These are phyloP conservation scores for Dalbergia oliveri DNA, from an alignment of 306 rosid species.

Conservation along the genomic window DNA sequence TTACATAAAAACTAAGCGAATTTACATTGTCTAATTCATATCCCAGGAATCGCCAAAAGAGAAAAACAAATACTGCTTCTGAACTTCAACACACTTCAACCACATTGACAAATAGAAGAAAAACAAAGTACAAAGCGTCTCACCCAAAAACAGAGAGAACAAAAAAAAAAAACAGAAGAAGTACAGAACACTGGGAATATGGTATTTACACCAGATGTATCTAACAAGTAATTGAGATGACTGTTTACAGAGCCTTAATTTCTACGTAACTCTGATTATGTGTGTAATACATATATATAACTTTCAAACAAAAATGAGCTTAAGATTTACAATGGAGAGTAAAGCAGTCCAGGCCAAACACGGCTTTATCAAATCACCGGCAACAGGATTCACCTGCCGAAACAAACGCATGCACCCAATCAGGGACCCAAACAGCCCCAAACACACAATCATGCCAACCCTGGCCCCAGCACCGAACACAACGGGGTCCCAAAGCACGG, in stretches of 20 bases:
- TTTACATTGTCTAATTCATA: no score
- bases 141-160: background rate
- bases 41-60: background rate
- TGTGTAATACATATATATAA: no score
- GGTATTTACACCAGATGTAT: slow-evolving; percentile 15
- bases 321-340: slow-evolving; percentile 66
- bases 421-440: slow-evolving; percentile 50
- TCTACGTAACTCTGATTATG: background rate
- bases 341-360: slow-evolving; percentile 69
- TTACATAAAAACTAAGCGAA: no score
- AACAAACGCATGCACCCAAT: slow-evolving; percentile 54
- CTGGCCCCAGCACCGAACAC: slow-evolving; percentile 61
- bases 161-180: background rate
- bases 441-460: slow-evolving; percentile 54
- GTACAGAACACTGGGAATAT: background rate
- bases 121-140: background rate
- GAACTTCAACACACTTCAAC: background rate
- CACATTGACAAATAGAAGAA: background rate
- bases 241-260: background rate
- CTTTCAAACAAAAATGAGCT: slow-evolving; percentile 52
- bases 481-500: slow-evolving; percentile 67
- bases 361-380: slow-evolving; percentile 59
- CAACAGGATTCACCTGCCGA: slow-evolving; percentile 49
- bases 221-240: background rate
- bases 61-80: background rate